Evolutionary conservation across 2,329 filamentous ascomycete genomes (phyloP).

Genomic region (Penicillium sumatraense): DNA sequence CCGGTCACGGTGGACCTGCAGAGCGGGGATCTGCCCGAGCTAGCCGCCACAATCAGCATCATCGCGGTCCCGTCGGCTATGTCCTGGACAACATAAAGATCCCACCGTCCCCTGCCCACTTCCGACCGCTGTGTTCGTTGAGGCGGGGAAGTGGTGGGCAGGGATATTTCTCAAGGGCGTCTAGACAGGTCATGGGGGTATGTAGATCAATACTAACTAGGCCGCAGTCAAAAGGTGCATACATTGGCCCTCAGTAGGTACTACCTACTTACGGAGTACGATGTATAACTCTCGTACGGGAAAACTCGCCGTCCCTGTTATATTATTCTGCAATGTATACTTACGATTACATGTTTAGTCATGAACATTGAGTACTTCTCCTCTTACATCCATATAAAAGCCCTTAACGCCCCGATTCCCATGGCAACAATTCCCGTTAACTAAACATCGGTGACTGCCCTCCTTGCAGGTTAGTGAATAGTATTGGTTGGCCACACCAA

Average conservation of each 20-base stretch:
- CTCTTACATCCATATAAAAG: conserved; percentile 19
- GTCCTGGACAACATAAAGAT: conserved; percentile 37
- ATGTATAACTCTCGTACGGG: too few relatives aligned
- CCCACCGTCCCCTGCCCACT: conserved; percentile 26
- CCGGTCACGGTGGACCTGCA: conserved; percentile 62
- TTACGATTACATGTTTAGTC: too few relatives aligned
- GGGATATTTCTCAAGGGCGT: not conserved
- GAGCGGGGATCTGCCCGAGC: conserved; percentile 58
- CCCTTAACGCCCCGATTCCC: conserved; percentile 30
- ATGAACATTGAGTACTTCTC: not conserved
- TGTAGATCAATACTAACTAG: not conserved
- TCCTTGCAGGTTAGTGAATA: conserved; percentile 35
- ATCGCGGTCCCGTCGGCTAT: conserved; percentile 57
- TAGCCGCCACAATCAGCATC: conserved; percentile 45
- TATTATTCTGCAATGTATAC: too few relatives aligned
- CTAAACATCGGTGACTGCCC: conserved; percentile 29
- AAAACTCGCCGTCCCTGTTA: too few relatives aligned
- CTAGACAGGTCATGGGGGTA: not conserved
- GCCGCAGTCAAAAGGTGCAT: not conserved
- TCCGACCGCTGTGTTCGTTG: not conserved
- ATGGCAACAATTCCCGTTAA: conserved; percentile 36
- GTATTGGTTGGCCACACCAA: conserved; percentile 33
- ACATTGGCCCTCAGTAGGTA: not conserved
- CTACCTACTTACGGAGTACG: not conserved
- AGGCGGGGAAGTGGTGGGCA: conserved; percentile 40